Conservation (phyloP, 495 filamentous ascomycete genomes). For the Penicillium samsonianum region DNA sequence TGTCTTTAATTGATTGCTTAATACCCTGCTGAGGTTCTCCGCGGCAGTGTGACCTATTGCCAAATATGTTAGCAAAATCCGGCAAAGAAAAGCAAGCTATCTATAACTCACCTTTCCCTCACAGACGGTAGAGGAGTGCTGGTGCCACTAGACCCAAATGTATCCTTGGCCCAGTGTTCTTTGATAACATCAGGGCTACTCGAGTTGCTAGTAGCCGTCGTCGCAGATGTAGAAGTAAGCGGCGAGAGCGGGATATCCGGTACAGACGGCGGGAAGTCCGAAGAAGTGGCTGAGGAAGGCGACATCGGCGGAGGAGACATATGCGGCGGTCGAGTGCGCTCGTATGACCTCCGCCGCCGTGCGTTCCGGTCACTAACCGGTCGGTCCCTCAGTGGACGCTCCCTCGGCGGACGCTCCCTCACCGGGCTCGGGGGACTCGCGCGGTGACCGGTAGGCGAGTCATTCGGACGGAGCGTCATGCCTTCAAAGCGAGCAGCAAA, state of each 20-base stretch:
- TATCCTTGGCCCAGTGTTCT: constrained; percentile 55
- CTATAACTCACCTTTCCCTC: constrained; percentile 43
- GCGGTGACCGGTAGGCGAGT: constrained; percentile 31
- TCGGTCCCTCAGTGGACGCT: neutral
- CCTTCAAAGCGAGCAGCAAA: constrained; percentile 39
- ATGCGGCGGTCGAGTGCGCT: constrained; percentile 37
- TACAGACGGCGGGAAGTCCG: neutral
- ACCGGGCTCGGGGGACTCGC: constrained; percentile 17
- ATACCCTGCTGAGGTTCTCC: constrained; percentile 45
- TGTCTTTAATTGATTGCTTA: constrained; percentile 37
- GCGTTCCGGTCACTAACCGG: constrained; percentile 36
- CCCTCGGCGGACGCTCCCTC: neutral
- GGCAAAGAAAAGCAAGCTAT: no score
- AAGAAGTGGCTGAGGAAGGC: constrained; percentile 35
- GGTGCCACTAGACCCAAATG: constrained; percentile 46
- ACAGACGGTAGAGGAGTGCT: constrained; percentile 40
- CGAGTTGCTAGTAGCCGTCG: constrained; percentile 37
- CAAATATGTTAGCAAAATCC: neutral
- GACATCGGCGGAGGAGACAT: constrained; percentile 37
- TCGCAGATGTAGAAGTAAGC: constrained; percentile 32
- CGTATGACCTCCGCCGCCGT: constrained; percentile 41
- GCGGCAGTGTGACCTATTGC: constrained; percentile 48
- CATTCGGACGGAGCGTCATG: constrained; percentile 36
- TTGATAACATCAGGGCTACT: constrained; percentile 27
- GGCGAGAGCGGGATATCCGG: constrained; percentile 43